Evolutionary conservation across 305 asterid genomes (phyloP).

Genomic region (Fraxinus velutina): DNA sequence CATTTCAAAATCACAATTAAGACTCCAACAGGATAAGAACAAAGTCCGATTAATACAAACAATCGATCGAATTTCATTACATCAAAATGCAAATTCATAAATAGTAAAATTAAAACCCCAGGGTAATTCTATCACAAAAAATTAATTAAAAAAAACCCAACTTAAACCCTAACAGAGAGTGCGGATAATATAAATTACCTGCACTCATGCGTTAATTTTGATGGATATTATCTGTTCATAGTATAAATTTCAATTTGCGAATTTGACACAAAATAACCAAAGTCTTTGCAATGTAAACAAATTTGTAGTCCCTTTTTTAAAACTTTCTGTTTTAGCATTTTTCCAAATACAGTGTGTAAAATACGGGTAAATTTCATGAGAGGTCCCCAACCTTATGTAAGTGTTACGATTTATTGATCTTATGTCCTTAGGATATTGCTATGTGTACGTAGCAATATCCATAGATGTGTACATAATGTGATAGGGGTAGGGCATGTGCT

Average conservation of each 20-base stretch:
- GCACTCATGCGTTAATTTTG: background rate
- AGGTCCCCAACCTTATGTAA: background rate
- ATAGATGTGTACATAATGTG: too few species aligned
- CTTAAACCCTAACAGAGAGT: background rate
- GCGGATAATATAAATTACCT: background rate
- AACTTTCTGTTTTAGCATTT: background rate
- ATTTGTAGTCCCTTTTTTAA: background rate
- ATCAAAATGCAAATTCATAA: background rate
- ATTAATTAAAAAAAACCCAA: too few species aligned
- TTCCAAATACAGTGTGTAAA: background rate
- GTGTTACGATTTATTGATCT: too few species aligned
- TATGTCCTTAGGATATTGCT: too few species aligned
- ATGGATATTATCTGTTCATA: background rate
- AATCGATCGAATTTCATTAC: background rate
- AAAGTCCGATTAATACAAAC: background rate
- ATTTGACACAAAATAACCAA: background rate
- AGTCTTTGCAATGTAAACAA: background rate
- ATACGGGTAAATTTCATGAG: background rate
- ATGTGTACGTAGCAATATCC: too few species aligned
- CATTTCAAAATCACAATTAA: background rate
- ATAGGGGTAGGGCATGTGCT: too few species aligned
- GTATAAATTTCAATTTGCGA: background rate
- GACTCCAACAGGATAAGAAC: background rate
- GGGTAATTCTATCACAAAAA: background rate
- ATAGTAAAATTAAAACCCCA: background rate